Evolutionary conservation across 2,329 filamentous ascomycete species (phyloP), one percentile per base, ranked within the genome.

Genomic region (Fusarium compactum): DNA sequence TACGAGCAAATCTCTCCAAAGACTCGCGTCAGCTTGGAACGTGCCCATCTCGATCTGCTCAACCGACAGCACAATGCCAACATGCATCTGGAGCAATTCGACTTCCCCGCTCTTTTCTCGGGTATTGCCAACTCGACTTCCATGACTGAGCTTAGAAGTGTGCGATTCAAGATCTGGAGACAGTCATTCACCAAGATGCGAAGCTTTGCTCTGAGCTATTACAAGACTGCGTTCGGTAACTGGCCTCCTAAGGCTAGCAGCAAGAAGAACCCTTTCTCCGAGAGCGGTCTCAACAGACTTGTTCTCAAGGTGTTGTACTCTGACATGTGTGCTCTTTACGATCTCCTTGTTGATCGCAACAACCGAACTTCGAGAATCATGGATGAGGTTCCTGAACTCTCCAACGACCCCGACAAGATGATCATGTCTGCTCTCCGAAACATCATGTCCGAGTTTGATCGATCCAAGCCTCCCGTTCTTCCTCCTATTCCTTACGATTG

Each of bases 231-330:
- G 6, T 86, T 90, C 58, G 87, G 87, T 22, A 90, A 86, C 78
- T 97, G 95, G 95, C 95, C 96, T 4, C 95, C 96, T 11, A 97
- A 96, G 79, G 94, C 94, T 3, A 92, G 88, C 74, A 95, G 90
- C 74, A 97, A 97, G 85, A 97, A 97, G 86, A 97, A 97, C 77
- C 88, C 91, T 1, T 93, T 97, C 70, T 91, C 92, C 29, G 94
- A 95, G 73, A 92, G 90, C 72, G 95, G 95, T 0, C 85, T 98
- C 24, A 98, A 98, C 79, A 88, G 96, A 25, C 81, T 94, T 46
- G 93, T 97, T 8, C 84, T 98, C 44, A 89, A 90, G 76, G 90
- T 93, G 45, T 82, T 98, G 11, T 98, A 98, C 80, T 87, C 89
- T 27, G 95, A 99, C 78, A 89, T 98, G 75, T 93, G 92, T 72